Evolutionary conservation across 1,284 basidiomycete genomes (phyloP), one percentile per base, ranked within the genome.

Genomic region (Ceratobasidium sp.): DNA sequence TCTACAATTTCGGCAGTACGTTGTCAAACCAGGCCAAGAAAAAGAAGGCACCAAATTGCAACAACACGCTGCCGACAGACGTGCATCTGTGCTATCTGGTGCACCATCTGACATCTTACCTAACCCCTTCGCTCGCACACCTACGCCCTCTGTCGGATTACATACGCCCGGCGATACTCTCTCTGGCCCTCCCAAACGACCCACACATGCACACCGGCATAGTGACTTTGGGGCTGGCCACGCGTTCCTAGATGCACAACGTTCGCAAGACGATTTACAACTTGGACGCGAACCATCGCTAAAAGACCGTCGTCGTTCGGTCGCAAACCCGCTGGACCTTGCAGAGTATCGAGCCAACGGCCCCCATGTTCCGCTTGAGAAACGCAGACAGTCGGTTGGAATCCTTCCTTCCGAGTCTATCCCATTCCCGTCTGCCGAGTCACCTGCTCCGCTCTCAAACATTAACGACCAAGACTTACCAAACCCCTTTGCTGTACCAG

Each of bases 231-330:
- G 87, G 41, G 80, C 79, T 30, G 84, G 84, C 41, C 83, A 81
- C 64, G 81, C 81, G 39, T 83, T 85, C 77, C 77, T 84, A 78
- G 84, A 84, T 50, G 81, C 82, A 10, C 84, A 67, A 53, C n/a
- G 50, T 45, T 67, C 64, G 6, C 23, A 57, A 39, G 64, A 67
- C 23, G 50, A 67, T 36, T n/a, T 59, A 1, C 57, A 18, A 26
- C 28, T 67, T 10, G 52, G 18, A 10, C 64, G 39, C 28, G 46
- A 28, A 12, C 46, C 57, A 14, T 61, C 32, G 28, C 32, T 69
- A 64, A 72, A 53, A 67, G 65, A 50, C 30, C 74, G 30, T 21
- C 46, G 21, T 16, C 67, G 71, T 41, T 60, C 71, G 41, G 46
- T 62, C 39, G 61, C 57, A 41, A 64, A 50, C 46, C 69, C 36